Conservation (phyloP, 257 asterid genomes). For the Nicotiana otophora region DNA sequence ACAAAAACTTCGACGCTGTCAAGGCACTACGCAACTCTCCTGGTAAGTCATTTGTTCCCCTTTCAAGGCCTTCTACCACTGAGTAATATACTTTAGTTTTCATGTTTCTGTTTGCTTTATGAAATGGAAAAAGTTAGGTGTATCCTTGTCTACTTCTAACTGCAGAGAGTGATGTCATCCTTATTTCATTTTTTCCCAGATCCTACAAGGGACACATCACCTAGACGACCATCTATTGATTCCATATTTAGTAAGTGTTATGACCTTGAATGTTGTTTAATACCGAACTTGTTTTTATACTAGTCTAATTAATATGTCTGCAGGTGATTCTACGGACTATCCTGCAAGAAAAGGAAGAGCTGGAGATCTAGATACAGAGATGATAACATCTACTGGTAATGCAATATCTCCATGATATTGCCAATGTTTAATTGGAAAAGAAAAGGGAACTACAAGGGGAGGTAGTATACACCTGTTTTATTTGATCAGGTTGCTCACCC, state of each 20-base stretch:
- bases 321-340: constrained; percentile 41
- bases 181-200: constrained; percentile 21
- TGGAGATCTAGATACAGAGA: constrained; percentile 47
- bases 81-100: not conserved
- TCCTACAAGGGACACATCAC: constrained; percentile 50
- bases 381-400: constrained; percentile 48
- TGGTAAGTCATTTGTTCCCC: constrained; percentile 35
- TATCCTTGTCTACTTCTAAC: not conserved
- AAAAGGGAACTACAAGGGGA: constrained; percentile 19
- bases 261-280: not conserved
- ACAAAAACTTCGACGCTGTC: constrained; percentile 88
- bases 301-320: constrained; percentile 7
- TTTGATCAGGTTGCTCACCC: constrained; percentile 69
- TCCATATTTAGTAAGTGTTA: constrained; percentile 48
- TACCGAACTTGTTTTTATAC: not conserved
- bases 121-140: not conserved
- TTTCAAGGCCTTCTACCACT: not conserved
- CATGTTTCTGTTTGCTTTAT: not conserved
- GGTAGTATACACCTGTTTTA: constrained; percentile 60
- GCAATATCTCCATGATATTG: constrained; percentile 49
- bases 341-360: constrained; percentile 29
- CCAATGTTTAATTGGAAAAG: constrained; percentile 8
- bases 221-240: constrained; percentile 54
- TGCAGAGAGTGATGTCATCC: not conserved
- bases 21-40: constrained; percentile 68